These are phyloP conservation scores for Vicia villosa DNA, from an alignment of 306 rosid species.

Conservation along the genomic window DNA sequence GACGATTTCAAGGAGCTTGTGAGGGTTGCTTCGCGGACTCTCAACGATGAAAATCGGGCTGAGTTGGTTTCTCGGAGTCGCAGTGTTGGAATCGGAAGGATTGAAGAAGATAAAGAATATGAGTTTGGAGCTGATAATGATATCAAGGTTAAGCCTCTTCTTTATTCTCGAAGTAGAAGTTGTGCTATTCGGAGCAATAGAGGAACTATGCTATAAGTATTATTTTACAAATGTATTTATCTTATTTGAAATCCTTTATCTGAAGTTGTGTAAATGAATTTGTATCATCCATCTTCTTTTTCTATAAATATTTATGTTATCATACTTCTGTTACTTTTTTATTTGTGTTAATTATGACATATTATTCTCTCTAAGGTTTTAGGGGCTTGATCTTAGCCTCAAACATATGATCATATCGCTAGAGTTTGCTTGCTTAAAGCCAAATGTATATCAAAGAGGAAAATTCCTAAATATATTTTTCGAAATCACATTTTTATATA, in stretches of 20 bases:
- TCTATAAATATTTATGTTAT: not conserved
- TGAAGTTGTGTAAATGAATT: not conserved
- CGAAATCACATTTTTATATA: too few species aligned
- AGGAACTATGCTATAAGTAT: not conserved
- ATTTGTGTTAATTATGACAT: not conserved
- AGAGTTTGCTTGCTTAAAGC: not conserved
- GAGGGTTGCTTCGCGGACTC: slow-evolving; percentile 44
- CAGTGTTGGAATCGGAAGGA: slow-evolving; percentile 58
- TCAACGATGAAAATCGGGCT: not conserved
- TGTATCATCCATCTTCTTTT: not conserved
- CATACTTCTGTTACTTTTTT: not conserved
- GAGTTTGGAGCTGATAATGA: slow-evolving; percentile 50
- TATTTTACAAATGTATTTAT: not conserved
- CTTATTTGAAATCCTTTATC: not conserved
- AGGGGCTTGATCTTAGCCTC: not conserved
- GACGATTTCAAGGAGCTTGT: slow-evolving; percentile 58
- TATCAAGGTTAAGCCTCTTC: slow-evolving; percentile 25
- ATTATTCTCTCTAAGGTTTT: not conserved
- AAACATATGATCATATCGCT: too few species aligned
- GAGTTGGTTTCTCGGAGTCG: slow-evolving; percentile 41
- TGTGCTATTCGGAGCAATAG: slow-evolving; percentile 18
- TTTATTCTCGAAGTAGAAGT: slow-evolving; percentile 57
- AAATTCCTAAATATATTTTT: too few species aligned
- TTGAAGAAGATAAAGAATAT: slow-evolving; percentile 63
- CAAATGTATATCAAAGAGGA: not conserved